Base-by-base conservation (phyloP, 768 basidiomycete species). In the Mycena filopes region DNA sequence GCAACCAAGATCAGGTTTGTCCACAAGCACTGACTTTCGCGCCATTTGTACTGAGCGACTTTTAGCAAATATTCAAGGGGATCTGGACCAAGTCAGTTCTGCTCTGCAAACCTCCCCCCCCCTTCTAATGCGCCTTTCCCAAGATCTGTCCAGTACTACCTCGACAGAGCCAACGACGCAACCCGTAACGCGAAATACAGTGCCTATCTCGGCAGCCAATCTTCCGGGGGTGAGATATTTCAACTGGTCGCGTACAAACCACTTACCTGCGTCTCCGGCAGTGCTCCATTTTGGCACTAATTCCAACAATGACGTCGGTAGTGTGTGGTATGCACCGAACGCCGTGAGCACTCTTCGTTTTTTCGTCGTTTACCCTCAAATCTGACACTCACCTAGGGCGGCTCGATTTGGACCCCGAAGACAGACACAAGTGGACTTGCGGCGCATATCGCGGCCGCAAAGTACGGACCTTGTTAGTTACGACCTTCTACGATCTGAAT, bases 11-110 rank as follows among this genome's bases (percentile, higher is more conserved):
- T 63, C 84, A 86, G 77, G 80, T 80, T 58, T 60, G 71, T 66
- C 23, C 47, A 50, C 13, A 62, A 36, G 48, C 4, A 31, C 18
- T 46, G 11, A 38, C 29, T 33, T 31, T 45, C 25, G 25, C 23
- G 16, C 49, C 38, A 11, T 25, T 33, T 50, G 38, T 9, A 40
- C 2, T 38, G 31, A 8, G n/a, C n/a, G n/a, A n/a, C n/a, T n/a
- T n/a, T n/a, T 48, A 83, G 80, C 81, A 82, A 81, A 76, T 82
- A 16, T 83, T 83, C 76, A 82, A 82, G 74, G 84, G 86, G 16
- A 63, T 86, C 20, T 85, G 85, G 83, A 85, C 78, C 18, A 87
- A 87, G 65, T 54, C 9, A 15, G 42, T 54, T 5, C 29, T 28
- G n/a, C 26, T 6, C 7, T 33, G 5, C 31, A 33, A 5, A 33